Evolutionary conservation across 371 early-diverging fungal genomes (phyloP).

Genomic region (Zychaea mexicana): DNA sequence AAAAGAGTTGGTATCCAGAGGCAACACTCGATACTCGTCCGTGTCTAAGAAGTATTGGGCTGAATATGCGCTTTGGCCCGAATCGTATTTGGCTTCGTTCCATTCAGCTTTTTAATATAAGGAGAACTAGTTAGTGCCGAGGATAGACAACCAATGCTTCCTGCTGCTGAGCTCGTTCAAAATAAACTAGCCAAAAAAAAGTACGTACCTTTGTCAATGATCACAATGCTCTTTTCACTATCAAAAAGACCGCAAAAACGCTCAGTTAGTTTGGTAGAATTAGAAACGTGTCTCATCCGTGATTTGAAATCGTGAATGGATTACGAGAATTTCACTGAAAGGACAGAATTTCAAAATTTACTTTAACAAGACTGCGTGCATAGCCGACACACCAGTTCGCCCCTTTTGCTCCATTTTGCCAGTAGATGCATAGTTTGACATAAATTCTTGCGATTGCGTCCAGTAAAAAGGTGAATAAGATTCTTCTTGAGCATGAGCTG

Average conservation of each 20-base stretch:
- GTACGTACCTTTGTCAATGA: conserved; percentile 44
- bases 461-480: conserved; percentile 34
- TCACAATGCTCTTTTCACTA: conserved; percentile 43
- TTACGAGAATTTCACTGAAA: too few species aligned
- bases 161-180: not conserved
- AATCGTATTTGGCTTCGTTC: conserved; percentile 49
- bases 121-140: not conserved
- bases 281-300: too few species aligned
- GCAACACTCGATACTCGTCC: conserved; percentile 43
- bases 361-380: conserved; percentile 47
- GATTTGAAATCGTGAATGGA: too few species aligned
- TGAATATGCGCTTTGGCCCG: conserved; percentile 51
- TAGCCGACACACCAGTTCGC: conserved; percentile 44
- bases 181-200: not conserved
- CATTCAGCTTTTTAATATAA: conserved; percentile 31
- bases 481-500: not conserved
- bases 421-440: conserved; percentile 34
- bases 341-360: conserved; percentile 19
- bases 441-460: conserved; percentile 34
- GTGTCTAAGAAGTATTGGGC: conserved; percentile 51
- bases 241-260: too few species aligned
- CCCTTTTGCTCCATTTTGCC: conserved; percentile 49
- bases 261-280: too few species aligned
- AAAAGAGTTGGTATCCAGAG: conserved; percentile 60
- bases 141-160: not conserved